A percentile compares a stretch with the other conserved stretches of the same genome.
Conservation (phyloP, 208 protist genomes). For the Porcisia hertigi region DNA sequence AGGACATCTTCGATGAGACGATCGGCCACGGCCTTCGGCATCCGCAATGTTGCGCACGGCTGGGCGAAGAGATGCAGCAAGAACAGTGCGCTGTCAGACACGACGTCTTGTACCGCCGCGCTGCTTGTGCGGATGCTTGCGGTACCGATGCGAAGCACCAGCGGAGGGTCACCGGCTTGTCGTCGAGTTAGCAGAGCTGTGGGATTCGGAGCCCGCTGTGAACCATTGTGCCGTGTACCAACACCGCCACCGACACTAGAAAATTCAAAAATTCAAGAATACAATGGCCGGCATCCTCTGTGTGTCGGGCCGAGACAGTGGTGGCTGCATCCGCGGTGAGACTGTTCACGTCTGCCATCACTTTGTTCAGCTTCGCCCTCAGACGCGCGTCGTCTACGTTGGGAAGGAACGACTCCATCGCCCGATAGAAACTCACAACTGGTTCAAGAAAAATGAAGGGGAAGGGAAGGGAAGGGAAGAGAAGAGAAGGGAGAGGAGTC, state of each 20-base stretch:
- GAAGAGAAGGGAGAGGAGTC: too few species aligned
- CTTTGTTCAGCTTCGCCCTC: constrained; percentile 27
- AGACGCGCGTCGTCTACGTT: constrained; percentile 17
- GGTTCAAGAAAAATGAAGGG: too few species aligned
- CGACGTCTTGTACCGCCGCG: constrained; percentile 38
- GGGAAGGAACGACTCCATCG: constrained; percentile 29
- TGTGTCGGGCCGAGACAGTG: constrained; percentile 11
- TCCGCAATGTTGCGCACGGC: constrained; percentile 57
- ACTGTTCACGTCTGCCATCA: constrained; percentile 23
- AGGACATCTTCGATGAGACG: constrained; percentile 43
- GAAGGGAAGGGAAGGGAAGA: too few species aligned
- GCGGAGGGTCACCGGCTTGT: constrained; percentile 4
- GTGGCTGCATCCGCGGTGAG: constrained; percentile 1
- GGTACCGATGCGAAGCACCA: constrained; percentile 21
- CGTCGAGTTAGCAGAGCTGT: constrained; percentile 8
- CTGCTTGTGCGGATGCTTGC: constrained; percentile 17
- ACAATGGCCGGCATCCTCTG: constrained; percentile 44
- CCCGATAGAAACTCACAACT: too few species aligned
- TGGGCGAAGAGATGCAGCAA: constrained; percentile 70
- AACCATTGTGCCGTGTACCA: not conserved
- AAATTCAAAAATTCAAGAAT: constrained; percentile 48
- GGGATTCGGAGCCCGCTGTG: not conserved
- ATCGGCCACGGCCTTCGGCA: constrained; percentile 28
- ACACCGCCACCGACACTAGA: constrained; percentile 21
- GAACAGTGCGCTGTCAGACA: constrained; percentile 61